Conservation (phyloP, 345 rosid genomes). For the Laguncularia racemosa region DNA sequence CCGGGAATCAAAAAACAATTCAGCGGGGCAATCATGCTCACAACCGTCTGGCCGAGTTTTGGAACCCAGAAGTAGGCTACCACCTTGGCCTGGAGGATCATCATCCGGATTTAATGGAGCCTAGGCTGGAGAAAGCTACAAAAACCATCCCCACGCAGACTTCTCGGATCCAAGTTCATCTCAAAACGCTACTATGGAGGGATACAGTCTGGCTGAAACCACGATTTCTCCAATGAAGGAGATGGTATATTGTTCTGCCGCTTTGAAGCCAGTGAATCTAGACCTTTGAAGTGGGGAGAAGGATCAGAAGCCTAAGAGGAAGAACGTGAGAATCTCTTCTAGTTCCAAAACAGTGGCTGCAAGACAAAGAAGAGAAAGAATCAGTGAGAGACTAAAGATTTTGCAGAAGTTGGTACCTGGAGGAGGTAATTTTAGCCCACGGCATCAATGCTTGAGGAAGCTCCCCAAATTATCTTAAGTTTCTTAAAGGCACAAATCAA, state of each 20-base stretch:
- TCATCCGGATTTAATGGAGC: no score
- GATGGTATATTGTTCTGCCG: constrained; percentile 83
- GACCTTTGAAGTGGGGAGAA: constrained; percentile 47
- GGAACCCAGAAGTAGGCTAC: no score
- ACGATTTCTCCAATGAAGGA: constrained; percentile 30
- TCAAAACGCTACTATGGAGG: no score
- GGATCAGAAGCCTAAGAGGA: constrained; percentile 56
- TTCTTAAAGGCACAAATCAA: constrained; percentile 78
- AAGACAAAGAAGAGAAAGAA: constrained; percentile 88
- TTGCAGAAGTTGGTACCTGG: constrained; percentile 91
- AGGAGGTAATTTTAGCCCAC: constrained; percentile 94
- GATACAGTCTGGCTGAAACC: no score
- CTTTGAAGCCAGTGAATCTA: constrained; percentile 74
- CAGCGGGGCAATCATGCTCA: no score
- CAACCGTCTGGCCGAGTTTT: no score
- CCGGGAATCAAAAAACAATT: no score
- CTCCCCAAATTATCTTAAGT: constrained; percentile 92
- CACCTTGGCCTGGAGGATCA: no score
- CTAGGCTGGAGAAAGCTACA: no score
- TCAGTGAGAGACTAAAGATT: constrained; percentile 91
- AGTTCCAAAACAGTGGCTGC: constrained; percentile 88
- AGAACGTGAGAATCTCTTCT: constrained; percentile 79
- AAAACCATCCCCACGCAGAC: no score
- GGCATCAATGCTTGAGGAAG: constrained; percentile 97
- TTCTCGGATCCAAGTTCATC: no score